A percentile compares a stretch with the other conserved stretches of the same genome.
These are phyloP conservation scores for Pythium insidiosum DNA, from an alignment of 352 stramenopile genomes.

Conservation along the genomic window DNA sequence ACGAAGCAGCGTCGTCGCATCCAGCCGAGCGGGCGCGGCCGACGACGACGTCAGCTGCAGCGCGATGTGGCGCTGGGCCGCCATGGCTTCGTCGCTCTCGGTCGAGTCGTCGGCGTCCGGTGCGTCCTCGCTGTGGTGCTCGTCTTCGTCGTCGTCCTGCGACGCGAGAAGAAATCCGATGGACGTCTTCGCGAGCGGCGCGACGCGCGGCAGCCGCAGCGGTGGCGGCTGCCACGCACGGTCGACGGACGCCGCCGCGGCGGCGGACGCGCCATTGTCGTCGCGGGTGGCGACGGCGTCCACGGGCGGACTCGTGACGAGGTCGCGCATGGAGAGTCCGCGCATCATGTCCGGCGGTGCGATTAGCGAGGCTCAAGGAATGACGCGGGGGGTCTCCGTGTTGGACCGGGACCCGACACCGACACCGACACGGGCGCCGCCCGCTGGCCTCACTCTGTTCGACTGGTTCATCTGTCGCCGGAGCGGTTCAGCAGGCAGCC, in stretches of 20 bases:
- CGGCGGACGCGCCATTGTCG: constrained; percentile 5
- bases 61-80: too few species aligned
- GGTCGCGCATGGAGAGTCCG: constrained; percentile 15
- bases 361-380: neutral
- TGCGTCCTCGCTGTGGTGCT: neutral
- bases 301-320: constrained; percentile 1
- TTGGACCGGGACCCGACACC: too few species aligned
- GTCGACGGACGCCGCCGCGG: neutral
- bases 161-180: constrained; percentile 15
- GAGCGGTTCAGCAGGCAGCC: too few species aligned
- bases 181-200: constrained; percentile 6
- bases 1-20: neutral
- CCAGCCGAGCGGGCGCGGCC: neutral
- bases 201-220: too few species aligned
- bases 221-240: too few species aligned
- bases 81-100: constrained; percentile 3
- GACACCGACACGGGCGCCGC: too few species aligned
- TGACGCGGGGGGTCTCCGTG: too few species aligned
- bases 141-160: constrained; percentile 8
- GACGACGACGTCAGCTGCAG: too few species aligned
- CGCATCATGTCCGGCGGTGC: constrained; percentile 2
- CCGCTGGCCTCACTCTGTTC: too few species aligned
- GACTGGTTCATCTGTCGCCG: too few species aligned
- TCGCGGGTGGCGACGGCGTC: neutral
- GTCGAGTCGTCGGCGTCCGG: too few species aligned